These are phyloP conservation scores for Steccherinum ochraceum DNA, from an alignment of 768 basidiomycete genomes.

Conservation along the genomic window DNA sequence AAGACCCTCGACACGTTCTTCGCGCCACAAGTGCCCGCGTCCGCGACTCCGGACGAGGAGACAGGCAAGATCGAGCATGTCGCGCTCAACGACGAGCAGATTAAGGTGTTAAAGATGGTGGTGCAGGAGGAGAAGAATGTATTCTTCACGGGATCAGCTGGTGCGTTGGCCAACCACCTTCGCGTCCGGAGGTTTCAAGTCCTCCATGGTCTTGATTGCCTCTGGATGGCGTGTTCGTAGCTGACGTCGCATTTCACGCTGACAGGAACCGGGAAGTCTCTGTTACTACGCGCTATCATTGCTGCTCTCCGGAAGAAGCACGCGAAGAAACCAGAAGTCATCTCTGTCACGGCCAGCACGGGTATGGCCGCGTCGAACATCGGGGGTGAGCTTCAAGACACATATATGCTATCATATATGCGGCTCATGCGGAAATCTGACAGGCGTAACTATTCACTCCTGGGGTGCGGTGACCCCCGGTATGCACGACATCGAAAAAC, in stretches of 20 bases:
- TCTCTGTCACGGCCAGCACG: constrained; percentile 55
- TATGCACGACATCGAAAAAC: constrained; percentile 35
- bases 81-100: constrained; percentile 48
- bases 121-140: constrained; percentile 53
- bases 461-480: constrained; percentile 57
- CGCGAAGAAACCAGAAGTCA: constrained; percentile 32
- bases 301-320: constrained; percentile 41
- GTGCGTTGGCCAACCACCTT: constrained; percentile 33
- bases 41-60: constrained; percentile 9
- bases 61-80: constrained; percentile 24
- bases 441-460: constrained; percentile 55
- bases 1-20: constrained; percentile 30
- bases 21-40: constrained; percentile 20
- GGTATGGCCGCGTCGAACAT: constrained; percentile 69
- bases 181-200: background rate
- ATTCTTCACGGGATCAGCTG: constrained; percentile 68
- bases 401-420: constrained; percentile 14
- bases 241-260: background rate
- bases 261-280: constrained; percentile 61
- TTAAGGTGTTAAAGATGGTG: constrained; percentile 40
- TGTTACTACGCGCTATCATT: constrained; percentile 54
- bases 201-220: background rate
- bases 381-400: constrained; percentile 36
- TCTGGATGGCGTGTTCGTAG: background rate
- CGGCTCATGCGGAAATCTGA: constrained; percentile 20